phyloP scores from a whole-genome alignment of 768 basidiomycete genomes.

The Sporobolomyces roseus region DNA sequence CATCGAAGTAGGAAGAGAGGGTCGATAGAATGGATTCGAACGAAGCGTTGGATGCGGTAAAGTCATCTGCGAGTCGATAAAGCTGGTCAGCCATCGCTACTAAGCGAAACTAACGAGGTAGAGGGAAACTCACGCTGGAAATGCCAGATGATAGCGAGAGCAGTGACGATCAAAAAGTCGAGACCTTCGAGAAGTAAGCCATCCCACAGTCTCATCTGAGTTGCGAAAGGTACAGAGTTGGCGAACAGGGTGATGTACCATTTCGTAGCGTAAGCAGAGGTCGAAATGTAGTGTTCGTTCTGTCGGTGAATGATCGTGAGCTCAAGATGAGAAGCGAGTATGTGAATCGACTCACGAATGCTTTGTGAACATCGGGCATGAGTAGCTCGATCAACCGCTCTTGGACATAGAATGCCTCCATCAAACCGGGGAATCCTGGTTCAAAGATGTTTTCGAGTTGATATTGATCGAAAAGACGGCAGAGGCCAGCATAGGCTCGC shows the following conservation, averaged over 20 bases:
- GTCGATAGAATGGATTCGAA: conserved; percentile 91
- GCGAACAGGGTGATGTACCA: conserved; percentile 99
- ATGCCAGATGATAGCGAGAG: conserved; percentile 84
- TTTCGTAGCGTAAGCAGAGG: conserved; percentile 93
- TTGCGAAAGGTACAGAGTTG: conserved; percentile 91
- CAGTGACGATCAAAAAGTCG: conserved; percentile 79
- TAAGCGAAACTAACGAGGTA: no score
- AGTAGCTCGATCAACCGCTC: conserved; percentile 78
- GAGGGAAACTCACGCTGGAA: conserved; percentile 64
- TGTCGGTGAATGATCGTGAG: conserved; percentile 30
- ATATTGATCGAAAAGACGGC: conserved; percentile 84
- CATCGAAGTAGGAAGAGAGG: conserved; percentile 89
- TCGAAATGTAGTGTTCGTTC: conserved; percentile 81
- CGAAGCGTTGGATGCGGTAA: conserved; percentile 68
- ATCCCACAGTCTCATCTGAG: conserved; percentile 91
- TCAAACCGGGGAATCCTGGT: conserved; percentile 90
- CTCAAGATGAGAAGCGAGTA: not conserved
- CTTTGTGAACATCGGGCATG: conserved; percentile 82
- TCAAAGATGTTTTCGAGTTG: conserved; percentile 80
- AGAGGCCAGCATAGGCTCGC: conserved; percentile 74
- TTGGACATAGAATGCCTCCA: conserved; percentile 94
- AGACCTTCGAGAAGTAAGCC: conserved; percentile 83
- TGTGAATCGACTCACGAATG: conserved; percentile 55
- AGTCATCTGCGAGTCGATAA: conserved; percentile 60
- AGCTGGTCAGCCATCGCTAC: not conserved